A percentile compares a stretch with the other conserved stretches of the same genome.
Conservation (phyloP, 2,329 filamentous ascomycete species). For the Cercospora sp. region DNA sequence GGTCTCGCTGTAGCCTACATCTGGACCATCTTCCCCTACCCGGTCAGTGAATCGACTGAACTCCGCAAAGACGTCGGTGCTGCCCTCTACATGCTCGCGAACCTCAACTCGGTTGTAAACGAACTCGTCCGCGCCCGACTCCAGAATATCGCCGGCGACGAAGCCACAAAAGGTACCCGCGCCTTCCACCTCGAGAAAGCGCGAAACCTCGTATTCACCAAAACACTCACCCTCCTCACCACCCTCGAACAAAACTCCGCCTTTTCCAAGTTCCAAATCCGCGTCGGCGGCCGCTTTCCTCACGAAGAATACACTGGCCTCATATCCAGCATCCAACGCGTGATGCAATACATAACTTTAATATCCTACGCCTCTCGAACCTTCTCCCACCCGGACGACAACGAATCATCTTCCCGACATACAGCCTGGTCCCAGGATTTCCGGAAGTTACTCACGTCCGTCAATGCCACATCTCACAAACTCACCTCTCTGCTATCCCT, state of each 20-base stretch:
- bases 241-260: slow-evolving; percentile 63
- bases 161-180: slow-evolving; percentile 51
- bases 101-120: slow-evolving; percentile 70
- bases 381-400: slow-evolving; percentile 40
- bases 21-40: slow-evolving; percentile 75
- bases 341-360: slow-evolving; percentile 67
- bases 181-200: slow-evolving; percentile 59
- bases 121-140: slow-evolving; percentile 65
- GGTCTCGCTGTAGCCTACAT: slow-evolving; percentile 71
- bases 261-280: slow-evolving; percentile 69
- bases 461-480: slow-evolving; percentile 64
- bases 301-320: slow-evolving; percentile 62
- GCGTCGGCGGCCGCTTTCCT: slow-evolving; percentile 71
- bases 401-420: slow-evolving; percentile 27
- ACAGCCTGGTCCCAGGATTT: slow-evolving; percentile 65
- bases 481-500: slow-evolving; percentile 69
- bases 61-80: slow-evolving; percentile 68
- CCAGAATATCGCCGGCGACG: slow-evolving; percentile 58
- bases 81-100: slow-evolving; percentile 70
- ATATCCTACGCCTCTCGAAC: slow-evolving; percentile 64
- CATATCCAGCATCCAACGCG: slow-evolving; percentile 59
- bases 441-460: slow-evolving; percentile 54
- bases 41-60: slow-evolving; percentile 69
- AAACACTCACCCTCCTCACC: slow-evolving; percentile 66
- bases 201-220: slow-evolving; percentile 63